phyloP scores from a whole-genome alignment of 176 grass and related monocot species.

The Dactylis glomerata region DNA sequence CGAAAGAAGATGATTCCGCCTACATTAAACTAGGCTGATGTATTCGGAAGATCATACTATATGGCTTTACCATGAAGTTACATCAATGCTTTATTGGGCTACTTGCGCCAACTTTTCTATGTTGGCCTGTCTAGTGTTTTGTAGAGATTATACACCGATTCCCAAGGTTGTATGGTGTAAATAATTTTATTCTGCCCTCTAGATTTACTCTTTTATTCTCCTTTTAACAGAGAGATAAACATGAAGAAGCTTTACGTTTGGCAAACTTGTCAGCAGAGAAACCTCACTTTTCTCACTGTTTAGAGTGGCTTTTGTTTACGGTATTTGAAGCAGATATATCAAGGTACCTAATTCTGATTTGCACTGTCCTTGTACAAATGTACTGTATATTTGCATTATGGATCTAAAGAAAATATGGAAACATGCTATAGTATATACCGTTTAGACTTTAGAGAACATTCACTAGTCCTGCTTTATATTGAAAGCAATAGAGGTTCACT shows the following conservation, averaged over 20 bases:
- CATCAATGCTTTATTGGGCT: not conserved
- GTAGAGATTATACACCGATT: not conserved
- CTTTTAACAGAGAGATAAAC: constrained; percentile 81
- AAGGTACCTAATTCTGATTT: constrained; percentile 57
- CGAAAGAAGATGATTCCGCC: not conserved
- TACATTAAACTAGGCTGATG: not conserved
- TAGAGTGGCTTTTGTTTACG: constrained; percentile 98
- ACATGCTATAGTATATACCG: not conserved
- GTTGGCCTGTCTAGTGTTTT: not conserved
- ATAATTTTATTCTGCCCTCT: constrained; percentile 8
- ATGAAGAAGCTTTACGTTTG: constrained; percentile 84
- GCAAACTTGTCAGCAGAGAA: constrained; percentile 95
- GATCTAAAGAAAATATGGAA: constrained; percentile 21
- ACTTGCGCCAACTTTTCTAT: not conserved
- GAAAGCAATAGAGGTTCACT: too few relatives aligned
- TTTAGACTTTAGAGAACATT: too few relatives aligned
- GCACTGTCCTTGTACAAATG: not conserved
- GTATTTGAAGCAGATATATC: constrained; percentile 99
- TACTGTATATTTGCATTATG: constrained; percentile 15
- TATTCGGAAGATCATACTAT: not conserved
- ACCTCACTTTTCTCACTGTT: constrained; percentile 95
- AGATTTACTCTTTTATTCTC: constrained; percentile 6
- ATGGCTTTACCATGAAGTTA: not conserved
- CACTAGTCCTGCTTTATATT: too few relatives aligned
- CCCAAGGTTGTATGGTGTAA: not conserved